Base-by-base conservation (phyloP, 164 flowering plant species). In the Sedum album region DNA sequence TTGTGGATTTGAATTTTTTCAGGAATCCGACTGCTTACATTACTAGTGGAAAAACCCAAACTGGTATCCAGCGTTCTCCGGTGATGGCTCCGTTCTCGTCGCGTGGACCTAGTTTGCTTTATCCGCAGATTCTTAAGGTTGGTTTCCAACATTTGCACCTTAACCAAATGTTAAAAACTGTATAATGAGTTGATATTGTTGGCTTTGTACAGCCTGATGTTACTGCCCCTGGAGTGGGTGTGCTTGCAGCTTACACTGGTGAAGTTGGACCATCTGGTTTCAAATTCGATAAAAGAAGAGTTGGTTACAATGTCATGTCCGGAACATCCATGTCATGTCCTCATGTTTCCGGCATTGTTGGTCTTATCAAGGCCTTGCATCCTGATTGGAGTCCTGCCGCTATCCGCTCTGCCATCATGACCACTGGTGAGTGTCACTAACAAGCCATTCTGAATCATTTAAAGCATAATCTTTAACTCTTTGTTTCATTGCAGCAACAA, bases 321-420 rank as follows among this genome's bases (percentile, higher is more conserved):
- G 67, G 67, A 33, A 65, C 67, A 5, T 66, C 68, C 21, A 44
- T 44, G 53, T 14, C 68, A 2, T 66, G 68, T 38, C 68, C 68
- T 1, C 68, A 66, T 65, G 67, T 33, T 23, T 35, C 67, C 13
- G 67, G 67, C 5, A 31, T 65, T 4, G 67, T 41, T 33, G 67
- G 46, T 6, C 67, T 65, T 42, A 46, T 65, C 26, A 65, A 65
- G 9, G 1, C 46, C 17, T 5, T 41, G 30, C 67, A 65, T 18
- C 67, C 67, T 21, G 28, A 38, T 36, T 65, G 67, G 67, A 65
- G 67, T 21, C 44, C 67, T 9, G 67, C 67, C 15, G 67, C 67
- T 17, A 38, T 65, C 6, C 42, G 48, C 5, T 66, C 68, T 20
- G 68, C 68, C 31, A 28, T 66, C 20, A 66, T 66, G 53, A 66